Conservation (phyloP, 768 basidiomycete species). For the Xerocomus brunneocitrinus region DNA sequence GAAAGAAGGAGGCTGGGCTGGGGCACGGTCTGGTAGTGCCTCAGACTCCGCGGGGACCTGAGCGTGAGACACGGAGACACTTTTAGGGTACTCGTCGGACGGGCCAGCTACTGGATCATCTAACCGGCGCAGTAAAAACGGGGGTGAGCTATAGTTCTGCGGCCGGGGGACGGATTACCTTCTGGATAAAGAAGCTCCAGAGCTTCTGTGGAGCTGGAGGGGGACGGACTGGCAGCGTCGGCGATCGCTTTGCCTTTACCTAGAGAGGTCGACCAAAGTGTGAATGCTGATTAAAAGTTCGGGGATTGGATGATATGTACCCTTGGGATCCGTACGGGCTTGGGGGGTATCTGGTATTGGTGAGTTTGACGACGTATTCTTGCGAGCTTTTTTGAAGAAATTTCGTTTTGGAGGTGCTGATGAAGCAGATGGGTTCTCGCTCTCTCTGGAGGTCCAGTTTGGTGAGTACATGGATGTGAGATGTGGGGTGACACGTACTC, state of each 20-base stretch:
- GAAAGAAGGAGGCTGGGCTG: not conserved
- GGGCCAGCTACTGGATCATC: conserved; percentile 7
- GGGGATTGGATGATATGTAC: not conserved
- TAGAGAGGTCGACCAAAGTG: not conserved
- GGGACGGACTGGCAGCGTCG: not conserved
- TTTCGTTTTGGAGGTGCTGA: not conserved
- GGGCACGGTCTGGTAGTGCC: not conserved
- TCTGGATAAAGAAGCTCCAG: conserved; percentile 9
- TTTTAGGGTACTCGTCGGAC: not conserved
- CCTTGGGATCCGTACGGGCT: conserved; percentile 1
- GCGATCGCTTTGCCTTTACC: conserved; percentile 2
- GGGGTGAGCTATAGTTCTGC: not conserved
- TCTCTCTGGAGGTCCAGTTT: not conserved
- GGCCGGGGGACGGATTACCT: not conserved
- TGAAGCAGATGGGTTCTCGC: conserved; percentile 3
- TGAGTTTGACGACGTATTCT: not conserved
- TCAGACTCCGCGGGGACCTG: not conserved
- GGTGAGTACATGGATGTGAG: not conserved
- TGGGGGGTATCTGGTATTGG: not conserved
- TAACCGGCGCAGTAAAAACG: not conserved
- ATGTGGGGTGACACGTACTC: conserved; percentile 3
- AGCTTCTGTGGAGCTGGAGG: conserved; percentile 8
- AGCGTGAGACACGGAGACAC: not conserved
- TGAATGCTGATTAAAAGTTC: not conserved
- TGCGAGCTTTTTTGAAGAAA: not conserved